These are phyloP conservation scores for Aureobasidium sp. DNA, from an alignment of 2,329 filamentous ascomycete genomes.

Conservation along the genomic window DNA sequence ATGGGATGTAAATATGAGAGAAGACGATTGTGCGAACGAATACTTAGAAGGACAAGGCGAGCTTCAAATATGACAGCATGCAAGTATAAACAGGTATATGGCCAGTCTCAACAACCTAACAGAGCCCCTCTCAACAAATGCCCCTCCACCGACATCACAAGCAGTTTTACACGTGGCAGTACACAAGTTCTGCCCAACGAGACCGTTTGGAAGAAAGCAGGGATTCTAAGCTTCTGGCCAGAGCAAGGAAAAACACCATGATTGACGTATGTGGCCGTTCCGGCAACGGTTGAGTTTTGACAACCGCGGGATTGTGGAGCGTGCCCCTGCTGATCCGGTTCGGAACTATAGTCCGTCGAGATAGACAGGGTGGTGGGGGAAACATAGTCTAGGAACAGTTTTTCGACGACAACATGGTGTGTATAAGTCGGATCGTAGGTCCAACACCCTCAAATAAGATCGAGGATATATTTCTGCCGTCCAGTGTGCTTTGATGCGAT, in stretches of 20 bases:
- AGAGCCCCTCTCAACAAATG: conserved; percentile 8
- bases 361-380: not conserved
- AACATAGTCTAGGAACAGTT: not conserved
- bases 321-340: not conserved
- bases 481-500: not conserved
- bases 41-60: not conserved
- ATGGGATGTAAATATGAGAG: not conserved
- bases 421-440: not conserved
- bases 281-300: not conserved
- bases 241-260: not conserved
- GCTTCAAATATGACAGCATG: not conserved
- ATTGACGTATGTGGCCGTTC: conserved; percentile 1
- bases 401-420: not conserved
- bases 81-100: conserved; percentile 4
- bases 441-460: not conserved
- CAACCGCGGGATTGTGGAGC: not conserved
- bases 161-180: conserved; percentile 4
- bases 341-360: not conserved
- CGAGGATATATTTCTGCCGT: not conserved
- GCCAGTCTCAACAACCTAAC: conserved; percentile 3
- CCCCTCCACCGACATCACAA: not conserved
- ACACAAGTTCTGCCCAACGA: not conserved
- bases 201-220: not conserved
- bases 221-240: not conserved
- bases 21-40: not conserved